phyloP scores from a whole-genome alignment of 257 asterid genomes.

The Fraxinus anomala region DNA sequence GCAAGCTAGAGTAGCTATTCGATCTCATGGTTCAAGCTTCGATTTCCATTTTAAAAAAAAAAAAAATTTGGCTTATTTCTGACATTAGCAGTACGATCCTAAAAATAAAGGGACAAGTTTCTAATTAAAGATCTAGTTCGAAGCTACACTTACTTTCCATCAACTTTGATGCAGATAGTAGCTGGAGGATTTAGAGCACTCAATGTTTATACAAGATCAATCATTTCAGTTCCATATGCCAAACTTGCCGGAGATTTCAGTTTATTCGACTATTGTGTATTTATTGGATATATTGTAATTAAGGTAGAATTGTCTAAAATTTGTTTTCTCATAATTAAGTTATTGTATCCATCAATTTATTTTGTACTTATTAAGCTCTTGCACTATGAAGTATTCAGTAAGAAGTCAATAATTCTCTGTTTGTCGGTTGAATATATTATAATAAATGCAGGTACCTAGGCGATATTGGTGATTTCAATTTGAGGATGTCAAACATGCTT shows the following conservation, averaged over 20 bases:
- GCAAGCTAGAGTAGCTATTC: too few relatives aligned
- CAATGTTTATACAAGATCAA: conserved; percentile 77
- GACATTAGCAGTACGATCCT: too few relatives aligned
- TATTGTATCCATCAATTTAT: neutral
- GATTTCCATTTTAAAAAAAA: too few relatives aligned
- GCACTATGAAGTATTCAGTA: neutral
- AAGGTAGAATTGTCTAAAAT: neutral
- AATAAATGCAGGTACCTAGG: neutral
- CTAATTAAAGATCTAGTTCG: conserved; percentile 94
- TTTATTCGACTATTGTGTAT: conserved; percentile 34
- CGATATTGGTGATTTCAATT: neutral
- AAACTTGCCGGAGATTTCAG: conserved; percentile 78
- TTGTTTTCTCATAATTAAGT: neutral
- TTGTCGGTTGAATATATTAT: neutral
- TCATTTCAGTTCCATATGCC: conserved; percentile 80
- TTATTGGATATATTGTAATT: neutral
- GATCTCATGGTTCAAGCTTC: too few relatives aligned
- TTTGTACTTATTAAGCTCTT: neutral
- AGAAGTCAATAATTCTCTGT: neutral
- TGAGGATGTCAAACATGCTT: too few relatives aligned
- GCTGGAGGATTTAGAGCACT: conserved; percentile 91
- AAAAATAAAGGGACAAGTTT: conserved; percentile 44
- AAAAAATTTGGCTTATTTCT: too few relatives aligned
- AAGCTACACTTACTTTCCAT: conserved; percentile 85
- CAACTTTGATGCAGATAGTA: conserved; percentile 83